These are phyloP conservation scores for Pleurotus citrinopileatus DNA, from an alignment of 768 basidiomycete species.

Conservation along the genomic window DNA sequence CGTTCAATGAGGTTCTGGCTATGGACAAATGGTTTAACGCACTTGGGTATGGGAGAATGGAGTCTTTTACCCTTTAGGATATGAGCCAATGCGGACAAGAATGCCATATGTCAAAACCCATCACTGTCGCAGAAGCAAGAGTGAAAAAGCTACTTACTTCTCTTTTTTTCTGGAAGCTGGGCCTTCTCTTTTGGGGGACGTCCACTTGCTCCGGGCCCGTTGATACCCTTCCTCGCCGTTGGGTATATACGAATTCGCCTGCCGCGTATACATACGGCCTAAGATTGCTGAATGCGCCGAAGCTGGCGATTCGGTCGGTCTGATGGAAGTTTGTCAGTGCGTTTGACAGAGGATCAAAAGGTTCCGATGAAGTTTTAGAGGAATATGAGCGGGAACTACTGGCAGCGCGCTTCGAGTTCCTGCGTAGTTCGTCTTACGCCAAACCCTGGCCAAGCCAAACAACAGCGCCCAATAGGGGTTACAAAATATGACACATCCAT, in stretches of 20 bases:
- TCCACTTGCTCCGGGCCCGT: background rate
- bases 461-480: background rate
- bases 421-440: background rate
- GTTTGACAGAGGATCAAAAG: slow-evolving; percentile 3
- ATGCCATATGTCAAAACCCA: slow-evolving; percentile 8
- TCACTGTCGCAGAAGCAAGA: background rate
- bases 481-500: background rate
- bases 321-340: background rate
- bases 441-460: background rate
- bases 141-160: background rate
- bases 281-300: background rate
- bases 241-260: no score
- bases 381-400: background rate
- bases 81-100: slow-evolving; percentile 4
- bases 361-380: background rate
- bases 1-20: slow-evolving; percentile 3
- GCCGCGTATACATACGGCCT: no score
- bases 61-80: slow-evolving; percentile 8
- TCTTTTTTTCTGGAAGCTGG: background rate
- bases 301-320: background rate
- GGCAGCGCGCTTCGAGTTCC: slow-evolving; percentile 2
- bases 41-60: slow-evolving; percentile 6
- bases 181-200: background rate
- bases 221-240: slow-evolving; percentile 1
- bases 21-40: slow-evolving; percentile 5